Conservation (phyloP, 2,329 filamentous ascomycete species). For the Penicillium sp. region DNA sequence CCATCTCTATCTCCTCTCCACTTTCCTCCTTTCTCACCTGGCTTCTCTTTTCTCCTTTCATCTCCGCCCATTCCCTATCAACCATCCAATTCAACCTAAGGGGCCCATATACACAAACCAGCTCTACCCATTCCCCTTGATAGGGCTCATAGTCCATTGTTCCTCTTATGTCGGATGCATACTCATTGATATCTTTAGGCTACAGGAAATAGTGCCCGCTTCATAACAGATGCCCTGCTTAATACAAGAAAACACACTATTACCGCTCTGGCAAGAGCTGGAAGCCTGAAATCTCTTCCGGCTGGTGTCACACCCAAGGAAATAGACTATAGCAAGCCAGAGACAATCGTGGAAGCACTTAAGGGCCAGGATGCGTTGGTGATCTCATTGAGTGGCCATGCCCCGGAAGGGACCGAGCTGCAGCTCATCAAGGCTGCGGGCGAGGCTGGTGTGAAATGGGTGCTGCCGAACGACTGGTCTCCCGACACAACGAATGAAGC, state of each 20-base stretch:
- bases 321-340: slow-evolving; percentile 43
- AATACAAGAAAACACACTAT: slow-evolving; percentile 11
- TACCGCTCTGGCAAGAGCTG: slow-evolving; percentile 10
- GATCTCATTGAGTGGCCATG: slow-evolving; percentile 47
- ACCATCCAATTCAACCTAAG: not conserved
- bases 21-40: not conserved
- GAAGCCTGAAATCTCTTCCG: slow-evolving; percentile 32
- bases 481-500: slow-evolving; percentile 30
- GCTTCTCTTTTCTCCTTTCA: not conserved
- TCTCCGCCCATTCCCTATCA: no score
- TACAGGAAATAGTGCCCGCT: slow-evolving; percentile 9
- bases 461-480: slow-evolving; percentile 53
- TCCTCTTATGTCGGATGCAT: no score
- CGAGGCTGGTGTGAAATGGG: slow-evolving; percentile 50
- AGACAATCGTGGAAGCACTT: slow-evolving; percentile 47
- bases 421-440: slow-evolving; percentile 52
- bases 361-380: slow-evolving; percentile 53
- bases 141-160: not conserved
- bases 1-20: not conserved
- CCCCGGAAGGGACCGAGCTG: slow-evolving; percentile 41
- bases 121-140: no score
- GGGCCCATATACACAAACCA: no score
- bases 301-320: slow-evolving; percentile 37
- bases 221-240: slow-evolving; percentile 8
- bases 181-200: slow-evolving; percentile 1